Conservation (phyloP, 2,329 filamentous ascomycete species). For the Epichloe glyceriae region DNA sequence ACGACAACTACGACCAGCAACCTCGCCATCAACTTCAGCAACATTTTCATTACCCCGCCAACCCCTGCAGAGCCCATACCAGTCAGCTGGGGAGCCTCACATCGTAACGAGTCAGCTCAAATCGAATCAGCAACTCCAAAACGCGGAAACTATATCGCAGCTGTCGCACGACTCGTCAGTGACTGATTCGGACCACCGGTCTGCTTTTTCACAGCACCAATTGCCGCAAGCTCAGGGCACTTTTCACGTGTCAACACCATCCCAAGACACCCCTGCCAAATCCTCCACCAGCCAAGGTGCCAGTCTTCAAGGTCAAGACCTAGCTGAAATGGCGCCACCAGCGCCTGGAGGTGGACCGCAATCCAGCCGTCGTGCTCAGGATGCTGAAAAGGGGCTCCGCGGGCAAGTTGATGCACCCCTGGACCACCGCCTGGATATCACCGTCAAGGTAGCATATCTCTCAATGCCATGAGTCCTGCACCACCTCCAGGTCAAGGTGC, state of each 20-base stretch:
- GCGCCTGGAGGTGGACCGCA: conserved; percentile 27
- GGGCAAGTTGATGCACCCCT: conserved; percentile 28
- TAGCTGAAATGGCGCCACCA: conserved; percentile 32
- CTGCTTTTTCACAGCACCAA: conserved; percentile 30
- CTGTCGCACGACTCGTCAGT: conserved; percentile 48
- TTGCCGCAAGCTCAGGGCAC: conserved; percentile 30
- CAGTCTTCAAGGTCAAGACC: conserved; percentile 15
- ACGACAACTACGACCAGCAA: conserved; percentile 18
- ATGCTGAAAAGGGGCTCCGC: conserved; percentile 34
- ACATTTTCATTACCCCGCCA: conserved; percentile 8
- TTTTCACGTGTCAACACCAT: conserved; percentile 23
- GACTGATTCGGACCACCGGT: conserved; percentile 33
- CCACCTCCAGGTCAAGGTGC: conserved; percentile 22
- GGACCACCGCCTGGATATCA: conserved; percentile 40
- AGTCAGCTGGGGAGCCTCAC: conserved; percentile 24
- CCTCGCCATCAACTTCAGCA: conserved; percentile 20
- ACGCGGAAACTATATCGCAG: conserved; percentile 49
- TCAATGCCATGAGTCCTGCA: conserved; percentile 30
- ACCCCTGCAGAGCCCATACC: conserved; percentile 14
- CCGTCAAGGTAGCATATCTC: conserved; percentile 33
- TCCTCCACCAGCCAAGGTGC: not conserved
- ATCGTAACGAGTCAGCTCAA: conserved; percentile 23
- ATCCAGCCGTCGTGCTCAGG: conserved; percentile 33
- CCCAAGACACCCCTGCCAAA: conserved; percentile 16
- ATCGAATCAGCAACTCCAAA: conserved; percentile 24